phyloP scores from a whole-genome alignment of 352 stramenopile species.

The Aphanomyces euteiches region DNA sequence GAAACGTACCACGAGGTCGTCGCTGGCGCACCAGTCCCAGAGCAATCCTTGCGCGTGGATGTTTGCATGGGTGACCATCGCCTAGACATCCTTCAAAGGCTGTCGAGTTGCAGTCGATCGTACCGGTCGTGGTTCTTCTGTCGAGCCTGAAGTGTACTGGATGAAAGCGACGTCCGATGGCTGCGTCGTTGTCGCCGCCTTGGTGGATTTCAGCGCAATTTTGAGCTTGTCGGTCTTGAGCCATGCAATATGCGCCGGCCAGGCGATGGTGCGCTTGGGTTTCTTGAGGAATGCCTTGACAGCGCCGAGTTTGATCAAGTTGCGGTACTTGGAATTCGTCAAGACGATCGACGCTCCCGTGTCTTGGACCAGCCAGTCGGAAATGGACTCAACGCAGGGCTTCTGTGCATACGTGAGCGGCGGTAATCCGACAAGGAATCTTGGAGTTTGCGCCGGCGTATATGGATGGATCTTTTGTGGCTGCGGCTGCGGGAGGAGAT shows the following conservation, averaged over 20 bases:
- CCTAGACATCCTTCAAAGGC: background rate
- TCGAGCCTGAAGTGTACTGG: constrained; percentile 7
- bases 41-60: background rate
- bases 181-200: background rate
- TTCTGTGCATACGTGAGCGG: too few species aligned
- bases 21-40: constrained; percentile 6
- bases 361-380: background rate
- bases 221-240: background rate
- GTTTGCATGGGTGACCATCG: background rate
- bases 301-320: background rate
- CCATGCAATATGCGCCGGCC: background rate
- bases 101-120: background rate
- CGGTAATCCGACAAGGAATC: too few species aligned
- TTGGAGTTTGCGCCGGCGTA: too few species aligned
- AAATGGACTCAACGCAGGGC: too few species aligned
- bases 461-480: too few species aligned
- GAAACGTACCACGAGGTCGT: background rate
- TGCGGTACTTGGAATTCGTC: background rate
- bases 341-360: background rate
- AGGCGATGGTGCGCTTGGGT: background rate
- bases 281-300: background rate
- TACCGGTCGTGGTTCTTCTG: background rate
- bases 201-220: too few species aligned
- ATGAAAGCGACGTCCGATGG: constrained; percentile 5
- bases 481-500: too few species aligned